These are phyloP conservation scores for Didymosphaeria variabile DNA, from an alignment of 2,329 filamentous ascomycete genomes.

Conservation along the genomic window DNA sequence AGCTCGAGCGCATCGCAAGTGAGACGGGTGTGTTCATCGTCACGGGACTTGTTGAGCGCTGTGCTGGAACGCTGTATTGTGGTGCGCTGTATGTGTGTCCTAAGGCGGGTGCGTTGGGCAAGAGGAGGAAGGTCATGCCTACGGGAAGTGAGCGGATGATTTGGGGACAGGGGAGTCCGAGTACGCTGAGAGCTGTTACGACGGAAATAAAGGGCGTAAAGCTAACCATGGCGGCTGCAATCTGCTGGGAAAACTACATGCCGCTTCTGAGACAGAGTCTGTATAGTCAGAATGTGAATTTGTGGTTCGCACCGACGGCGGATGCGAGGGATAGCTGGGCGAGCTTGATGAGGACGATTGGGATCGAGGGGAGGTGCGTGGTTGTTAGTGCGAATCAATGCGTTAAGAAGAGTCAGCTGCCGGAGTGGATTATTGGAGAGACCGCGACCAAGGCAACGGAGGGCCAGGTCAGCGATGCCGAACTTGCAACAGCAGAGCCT, in stretches of 20 bases:
- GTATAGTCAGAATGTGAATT: conserved; percentile 89
- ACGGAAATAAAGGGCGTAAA: conserved; percentile 81
- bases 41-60: conserved; percentile 79
- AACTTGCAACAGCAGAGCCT: conserved; percentile 13
- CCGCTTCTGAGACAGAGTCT: conserved; percentile 83
- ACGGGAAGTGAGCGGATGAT: conserved; percentile 84
- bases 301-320: conserved; percentile 90
- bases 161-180: conserved; percentile 86
- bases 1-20: conserved; percentile 76
- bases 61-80: conserved; percentile 86
- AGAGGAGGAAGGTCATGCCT: conserved; percentile 92
- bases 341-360: conserved; percentile 81
- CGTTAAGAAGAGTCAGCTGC: conserved; percentile 67
- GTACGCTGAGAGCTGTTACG: conserved; percentile 79
- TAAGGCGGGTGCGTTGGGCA: conserved; percentile 75
- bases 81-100: conserved; percentile 84
- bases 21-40: conserved; percentile 85
- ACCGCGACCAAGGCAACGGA: conserved; percentile 1
- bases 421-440: conserved; percentile 61
- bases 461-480: conserved; percentile 11
- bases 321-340: conserved; percentile 86
- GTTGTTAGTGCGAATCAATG: conserved; percentile 89
- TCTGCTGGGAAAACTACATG: conserved; percentile 99
- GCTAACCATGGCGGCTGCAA: conserved; percentile 83
- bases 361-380: conserved; percentile 82